Base-by-base conservation (phyloP, 2,329 filamentous ascomycete species). In the Neofusicoccum umdonicola region DNA sequence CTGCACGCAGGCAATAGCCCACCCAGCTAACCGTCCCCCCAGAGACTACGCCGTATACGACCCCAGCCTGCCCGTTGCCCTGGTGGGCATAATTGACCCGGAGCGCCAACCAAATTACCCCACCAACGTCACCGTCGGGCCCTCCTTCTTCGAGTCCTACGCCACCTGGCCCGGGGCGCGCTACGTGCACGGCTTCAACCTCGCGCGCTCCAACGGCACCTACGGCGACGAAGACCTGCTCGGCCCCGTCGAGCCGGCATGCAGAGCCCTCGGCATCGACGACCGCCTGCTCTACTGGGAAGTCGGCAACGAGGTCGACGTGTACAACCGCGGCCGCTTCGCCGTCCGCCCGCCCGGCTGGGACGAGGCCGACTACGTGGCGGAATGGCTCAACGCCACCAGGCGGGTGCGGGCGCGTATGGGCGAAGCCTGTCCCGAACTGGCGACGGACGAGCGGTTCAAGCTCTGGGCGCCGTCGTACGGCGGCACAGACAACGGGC, bases 261-360 rank as follows among this genome's bases (percentile, higher is more conserved):
- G 87, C 74, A 82, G 83, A 68, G 83, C 85, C 3, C 74, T 89
- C 0, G 76, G 78, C 2, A 74, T 31, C 27, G 27, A 74, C 11
- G 82, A 80, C 5, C 84, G 80, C 62, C 74, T 88, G 5, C 80
- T 85, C 31, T 77, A 78, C 67, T 89, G 85, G 85, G 85, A 87
- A 70, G 85, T 88, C 68, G 87, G 88, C 44, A 89, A 89, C 69
- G 87, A 89, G 72, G 85, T 86, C 0, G 86, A 89, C 71, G 74
- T 88, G 7, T 89, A 78, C 73, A 81, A 82, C 17, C 22, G 19
- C 7, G 73, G 81, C 2, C 83, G 85, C 67, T 81, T 83, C 0
- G 76, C 79, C 0, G 81, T 86, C 19, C 75, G 86, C n/a, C 82
- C 85, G 0, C 34, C 77, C 0, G 76, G 71, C 34, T 89, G 84